Evolutionary conservation across 768 basidiomycete genomes (phyloP), one percentile per base, ranked within the genome.

Genomic region (Lactarius deliciosus): DNA sequence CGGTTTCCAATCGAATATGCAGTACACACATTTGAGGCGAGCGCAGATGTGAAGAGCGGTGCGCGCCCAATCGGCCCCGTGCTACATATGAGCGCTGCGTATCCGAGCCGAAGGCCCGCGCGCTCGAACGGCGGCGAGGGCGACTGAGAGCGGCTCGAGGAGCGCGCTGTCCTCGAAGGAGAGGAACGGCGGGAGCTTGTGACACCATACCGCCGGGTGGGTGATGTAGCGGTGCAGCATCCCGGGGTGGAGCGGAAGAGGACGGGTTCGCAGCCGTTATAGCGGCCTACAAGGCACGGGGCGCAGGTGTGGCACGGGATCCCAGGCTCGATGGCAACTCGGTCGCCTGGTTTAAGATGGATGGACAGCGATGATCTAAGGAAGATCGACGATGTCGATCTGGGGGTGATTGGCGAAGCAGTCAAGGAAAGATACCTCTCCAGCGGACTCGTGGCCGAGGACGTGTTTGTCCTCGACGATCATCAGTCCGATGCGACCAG

Each of bases 311-410:
- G 86, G 72, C 86, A 89, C 11, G 87, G 87, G 1, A 89, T 82
- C n/a, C 86, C 85, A 6, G 85, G 85, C 73, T 89, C 87, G 66
- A 89, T 85, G 1, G 87, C 87, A 40, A 89, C 87, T 47, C 86
- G 82, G 73, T 88, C 87, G 60, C 86, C 86, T 1, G 64, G 68
- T 84, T 59, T 57, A 20, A 66, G 38, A 30, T 36, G 68, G 55
- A 54, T 68, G 61, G 43, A 64, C 65, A 16, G 61, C 57, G 43
- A 55, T 55, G 18, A 61, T 64, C 57, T 58, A n/a, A 43, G 20
- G 20, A 30, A 32, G 13, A 15, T 20, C 5, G 57, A 25, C 7
- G 30, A 22, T 25, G 30, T 22, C 6, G 30, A 30, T 57, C n/a
- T 57, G 13, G 50, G 28, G 57, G 30, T 25, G 28, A 13, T 32